Evolutionary conservation across 495 filamentous ascomycete species (phyloP), one percentile per base, ranked within the genome.

Genomic region (Amphirosellinia nigrospora): DNA sequence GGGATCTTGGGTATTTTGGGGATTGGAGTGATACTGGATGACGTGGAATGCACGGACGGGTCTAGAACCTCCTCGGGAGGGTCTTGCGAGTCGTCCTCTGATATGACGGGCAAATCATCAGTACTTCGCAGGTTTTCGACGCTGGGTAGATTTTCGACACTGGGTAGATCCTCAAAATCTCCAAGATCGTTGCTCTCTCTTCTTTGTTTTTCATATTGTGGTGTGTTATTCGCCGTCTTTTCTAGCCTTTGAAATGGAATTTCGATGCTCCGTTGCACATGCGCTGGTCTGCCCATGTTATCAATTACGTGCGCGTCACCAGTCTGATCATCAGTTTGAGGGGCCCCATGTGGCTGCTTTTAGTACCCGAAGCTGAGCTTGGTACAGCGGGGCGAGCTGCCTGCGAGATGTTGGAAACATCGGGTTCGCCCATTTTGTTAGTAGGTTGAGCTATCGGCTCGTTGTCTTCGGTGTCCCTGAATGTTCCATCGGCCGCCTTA

Each of bases 1-100:
- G 59, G 48, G 28, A 78, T 73, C 50, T 76, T 78, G 16, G 76
- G 72, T 39, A 78, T 75, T 28, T 74, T 74, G 2, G 76, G 76
- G 39, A 78, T 78, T 15, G 76, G 74, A 28, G 74, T 64, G 28
- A 78, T 68, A 39, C 68, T 76, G 19, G 75, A 61, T 16, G 72
- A 71, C 23, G 70, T 65, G 34, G 74, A 72, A 53, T 76, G 76
- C 21, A 73, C 71, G 2, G 76, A 74, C 3, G 76, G 76, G 21
- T 78, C 74, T 23, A 78, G 34, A 1, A 78, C 36, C 46, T 78
- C 74, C 56, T 78, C 76, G 2, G 74, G 76, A 0, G 76, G 76
- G n/a, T 78, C 76, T 65, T 75, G 67, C 11, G 63, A 56, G 39
- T 68, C 56, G 4, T 73, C 69, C 0, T 69, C 67, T 4, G 75